phyloP scores from a whole-genome alignment of 345 rosid genomes.

The Raphanus raphanistrum region DNA sequence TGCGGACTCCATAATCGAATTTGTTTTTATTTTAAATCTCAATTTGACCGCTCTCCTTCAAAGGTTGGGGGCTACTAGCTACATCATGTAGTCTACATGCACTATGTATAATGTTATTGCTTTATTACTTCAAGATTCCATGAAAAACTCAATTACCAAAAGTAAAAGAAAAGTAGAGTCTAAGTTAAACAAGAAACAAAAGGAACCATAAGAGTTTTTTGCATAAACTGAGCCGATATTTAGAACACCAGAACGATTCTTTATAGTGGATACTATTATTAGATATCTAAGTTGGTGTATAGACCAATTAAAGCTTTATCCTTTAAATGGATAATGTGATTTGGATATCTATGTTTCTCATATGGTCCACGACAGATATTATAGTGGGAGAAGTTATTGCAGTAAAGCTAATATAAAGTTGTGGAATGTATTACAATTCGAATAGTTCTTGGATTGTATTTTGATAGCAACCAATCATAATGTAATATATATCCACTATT shows the following conservation, averaged over 20 bases:
- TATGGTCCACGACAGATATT: conserved; percentile 34
- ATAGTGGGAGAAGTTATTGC: conserved; percentile 25
- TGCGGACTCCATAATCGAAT: neutral
- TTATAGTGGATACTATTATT: conserved; percentile 9
- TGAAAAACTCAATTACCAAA: conserved; percentile 22
- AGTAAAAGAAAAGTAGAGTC: neutral
- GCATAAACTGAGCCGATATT: neutral
- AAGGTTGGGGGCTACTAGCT: conserved; percentile 1
- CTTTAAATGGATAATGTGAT: conserved; percentile 22
- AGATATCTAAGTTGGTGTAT: conserved; percentile 30
- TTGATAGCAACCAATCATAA: conserved; percentile 24
- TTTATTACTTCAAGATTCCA: neutral
- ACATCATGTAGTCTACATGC: neutral
- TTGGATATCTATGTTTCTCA: conserved; percentile 27
- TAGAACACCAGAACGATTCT: neutral
- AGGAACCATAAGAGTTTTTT: neutral
- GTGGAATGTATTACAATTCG: conserved; percentile 22
- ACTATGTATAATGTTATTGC: neutral
- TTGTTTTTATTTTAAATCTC: neutral
- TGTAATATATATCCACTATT: conserved; percentile 20
- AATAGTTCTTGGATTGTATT: conserved; percentile 20
- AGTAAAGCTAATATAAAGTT: conserved; percentile 26
- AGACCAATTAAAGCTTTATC: conserved; percentile 2
- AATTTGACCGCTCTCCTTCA: neutral
- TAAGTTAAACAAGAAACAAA: conserved; percentile 11